phyloP scores from a whole-genome alignment of 2,329 filamentous ascomycete genomes.

The Pyricularia pennisetigena region DNA sequence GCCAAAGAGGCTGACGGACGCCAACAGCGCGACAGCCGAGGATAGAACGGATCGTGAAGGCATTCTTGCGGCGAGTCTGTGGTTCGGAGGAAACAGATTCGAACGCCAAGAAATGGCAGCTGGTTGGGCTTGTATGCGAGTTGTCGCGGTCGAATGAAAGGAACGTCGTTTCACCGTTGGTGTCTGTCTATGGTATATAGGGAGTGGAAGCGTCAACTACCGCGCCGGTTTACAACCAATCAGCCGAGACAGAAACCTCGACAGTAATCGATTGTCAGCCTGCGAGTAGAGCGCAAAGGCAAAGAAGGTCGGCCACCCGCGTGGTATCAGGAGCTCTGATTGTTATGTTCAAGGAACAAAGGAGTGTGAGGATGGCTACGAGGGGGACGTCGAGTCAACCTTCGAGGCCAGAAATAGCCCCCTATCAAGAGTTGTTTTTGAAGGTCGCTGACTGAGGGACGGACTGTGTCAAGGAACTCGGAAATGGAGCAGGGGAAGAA shows the following conservation, averaged over 20 bases:
- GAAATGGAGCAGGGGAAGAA: not conserved
- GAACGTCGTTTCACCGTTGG: not conserved
- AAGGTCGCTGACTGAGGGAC: not conserved
- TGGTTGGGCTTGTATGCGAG: not conserved
- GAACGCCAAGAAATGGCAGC: not conserved
- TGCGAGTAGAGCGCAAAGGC: not conserved
- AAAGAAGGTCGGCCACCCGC: not conserved
- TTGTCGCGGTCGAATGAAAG: not conserved
- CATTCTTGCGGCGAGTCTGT: conserved; percentile 11
- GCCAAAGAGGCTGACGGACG: conserved; percentile 22
- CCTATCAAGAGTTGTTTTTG: not conserved
- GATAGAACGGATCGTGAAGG: conserved; percentile 15
- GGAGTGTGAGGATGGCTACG: not conserved
- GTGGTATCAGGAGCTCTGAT: not conserved
- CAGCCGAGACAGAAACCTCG: not conserved
- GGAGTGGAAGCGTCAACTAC: not conserved
- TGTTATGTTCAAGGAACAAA: not conserved
- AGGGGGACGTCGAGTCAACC: not conserved
- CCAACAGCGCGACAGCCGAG: conserved; percentile 29
- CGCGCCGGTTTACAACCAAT: not conserved
- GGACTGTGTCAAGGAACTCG: not conserved
- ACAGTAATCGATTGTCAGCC: not conserved
- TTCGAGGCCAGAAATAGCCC: not conserved
- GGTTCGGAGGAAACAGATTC: not conserved
- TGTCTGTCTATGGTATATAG: not conserved